Conservation (phyloP, 139 green algal species). For the Nannochloris sp. region DNA sequence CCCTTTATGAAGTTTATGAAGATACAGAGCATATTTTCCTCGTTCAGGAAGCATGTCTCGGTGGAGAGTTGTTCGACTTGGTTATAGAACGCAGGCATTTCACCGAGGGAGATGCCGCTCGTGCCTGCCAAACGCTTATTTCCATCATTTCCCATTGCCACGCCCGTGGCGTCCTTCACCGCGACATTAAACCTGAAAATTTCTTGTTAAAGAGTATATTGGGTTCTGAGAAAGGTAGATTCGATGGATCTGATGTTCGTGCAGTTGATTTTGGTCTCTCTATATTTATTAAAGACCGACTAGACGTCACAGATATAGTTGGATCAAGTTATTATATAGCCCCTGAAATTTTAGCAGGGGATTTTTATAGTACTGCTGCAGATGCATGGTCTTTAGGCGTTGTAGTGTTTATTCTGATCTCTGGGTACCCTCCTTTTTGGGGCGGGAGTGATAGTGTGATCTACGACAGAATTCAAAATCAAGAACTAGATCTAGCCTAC, state of each 20-base stretch:
- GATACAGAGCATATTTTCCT: slow-evolving; percentile 56
- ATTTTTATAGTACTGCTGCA: slow-evolving; percentile 10
- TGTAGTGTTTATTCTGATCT: slow-evolving; percentile 43
- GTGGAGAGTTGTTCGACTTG: slow-evolving; percentile 75
- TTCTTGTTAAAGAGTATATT: slow-evolving; percentile 55
- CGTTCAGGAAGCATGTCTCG: slow-evolving; percentile 68
- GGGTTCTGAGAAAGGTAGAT: background rate
- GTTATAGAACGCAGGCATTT: slow-evolving; percentile 65
- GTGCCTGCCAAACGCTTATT: slow-evolving; percentile 33
- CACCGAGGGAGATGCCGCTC: slow-evolving; percentile 59
- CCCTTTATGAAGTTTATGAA: slow-evolving; percentile 69
- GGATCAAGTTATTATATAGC: background rate
- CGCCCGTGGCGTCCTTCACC: slow-evolving; percentile 46
- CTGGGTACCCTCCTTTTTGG: slow-evolving; percentile 36
- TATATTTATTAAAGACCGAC: slow-evolving; percentile 36
- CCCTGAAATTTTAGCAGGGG: background rate
- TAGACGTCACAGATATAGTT: background rate
- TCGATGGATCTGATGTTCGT: slow-evolving; percentile 40
- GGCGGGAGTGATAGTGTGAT: slow-evolving; percentile 27
- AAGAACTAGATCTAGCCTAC: slow-evolving; percentile 10
- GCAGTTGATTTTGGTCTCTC: slow-evolving; percentile 72
- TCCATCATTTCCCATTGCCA: slow-evolving; percentile 69
- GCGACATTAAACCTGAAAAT: slow-evolving; percentile 90
- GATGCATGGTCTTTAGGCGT: slow-evolving; percentile 43
- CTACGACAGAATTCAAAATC: slow-evolving; percentile 19